Percentiles rank a stretch among this genome's conserved stretches.
Conservation (phyloP, 345 rosid genomes). For the Mallotus nudiflorus region DNA sequence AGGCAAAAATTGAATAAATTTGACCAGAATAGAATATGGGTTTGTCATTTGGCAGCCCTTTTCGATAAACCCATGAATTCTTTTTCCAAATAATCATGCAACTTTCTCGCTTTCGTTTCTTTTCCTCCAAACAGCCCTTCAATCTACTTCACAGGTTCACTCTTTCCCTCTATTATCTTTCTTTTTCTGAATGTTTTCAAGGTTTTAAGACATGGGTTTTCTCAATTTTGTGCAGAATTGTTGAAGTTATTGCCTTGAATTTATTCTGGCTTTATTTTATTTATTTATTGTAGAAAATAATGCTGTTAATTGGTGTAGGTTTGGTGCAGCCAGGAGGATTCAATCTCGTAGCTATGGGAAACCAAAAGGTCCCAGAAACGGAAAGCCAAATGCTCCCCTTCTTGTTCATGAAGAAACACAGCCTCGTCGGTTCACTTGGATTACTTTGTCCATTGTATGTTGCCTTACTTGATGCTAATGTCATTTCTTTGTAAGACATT, state of each 20-base stretch:
- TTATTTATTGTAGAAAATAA: background rate
- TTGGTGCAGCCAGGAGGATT: conserved; percentile 40
- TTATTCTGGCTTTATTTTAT: background rate
- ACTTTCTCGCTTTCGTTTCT: conserved; percentile 15
- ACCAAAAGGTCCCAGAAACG: conserved; percentile 40
- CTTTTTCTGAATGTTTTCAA: background rate
- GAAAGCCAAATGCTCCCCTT: conserved; percentile 22
- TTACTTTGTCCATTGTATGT: conserved; percentile 51
- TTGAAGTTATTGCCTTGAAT: background rate
- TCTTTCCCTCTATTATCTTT: background rate
- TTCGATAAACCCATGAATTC: conserved; percentile 3
- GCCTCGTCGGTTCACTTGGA: conserved; percentile 43
- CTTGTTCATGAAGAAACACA: conserved; percentile 34
- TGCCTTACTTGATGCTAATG: background rate
- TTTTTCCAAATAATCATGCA: no score
- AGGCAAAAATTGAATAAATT: no score
- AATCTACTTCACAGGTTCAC: conserved; percentile 24
- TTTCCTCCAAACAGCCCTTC: conserved; percentile 14
- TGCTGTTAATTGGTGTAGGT: conserved; percentile 23
- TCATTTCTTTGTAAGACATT: background rate
- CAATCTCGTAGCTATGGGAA: conserved; percentile 53
- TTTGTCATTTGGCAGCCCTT: background rate
- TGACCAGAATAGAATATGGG: no score
- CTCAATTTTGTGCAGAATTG: no score
- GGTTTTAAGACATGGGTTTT: background rate